Evolutionary conservation across 1,284 basidiomycete genomes (phyloP).

Genomic region (Fomitopsis pinicola): DNA sequence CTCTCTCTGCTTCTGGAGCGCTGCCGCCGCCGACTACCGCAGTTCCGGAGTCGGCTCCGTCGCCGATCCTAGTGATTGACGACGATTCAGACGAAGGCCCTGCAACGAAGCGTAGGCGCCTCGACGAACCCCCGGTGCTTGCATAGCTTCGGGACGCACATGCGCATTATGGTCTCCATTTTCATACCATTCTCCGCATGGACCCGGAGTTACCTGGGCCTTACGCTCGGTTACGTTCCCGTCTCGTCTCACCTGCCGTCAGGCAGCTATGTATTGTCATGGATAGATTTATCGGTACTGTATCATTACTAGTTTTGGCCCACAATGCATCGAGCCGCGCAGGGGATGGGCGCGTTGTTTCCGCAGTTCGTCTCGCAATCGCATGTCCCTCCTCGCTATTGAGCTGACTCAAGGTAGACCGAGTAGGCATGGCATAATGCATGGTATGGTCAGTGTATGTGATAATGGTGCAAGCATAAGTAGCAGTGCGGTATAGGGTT

Average conservation of each 20-base stretch:
- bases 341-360: not conserved
- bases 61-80: slow-evolving; percentile 49
- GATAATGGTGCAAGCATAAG: not conserved
- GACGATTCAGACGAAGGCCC: slow-evolving; percentile 49
- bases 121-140: slow-evolving; percentile 21
- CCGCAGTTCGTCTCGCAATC: not conserved
- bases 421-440: not conserved
- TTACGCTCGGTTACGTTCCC: not conserved
- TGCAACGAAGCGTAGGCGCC: slow-evolving; percentile 46
- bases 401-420: not conserved
- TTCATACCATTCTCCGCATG: not conserved
- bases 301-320: not conserved
- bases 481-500: not conserved
- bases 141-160: not conserved
- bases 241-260: not conserved
- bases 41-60: slow-evolving; percentile 33
- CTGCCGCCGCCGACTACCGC: slow-evolving; percentile 11
- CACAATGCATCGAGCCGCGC: not conserved
- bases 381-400: not conserved
- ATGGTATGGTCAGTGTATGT: not conserved
- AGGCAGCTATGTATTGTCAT: not conserved
- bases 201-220: not conserved
- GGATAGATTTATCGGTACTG: not conserved
- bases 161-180: not conserved
- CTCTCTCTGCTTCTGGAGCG: not conserved